Percentiles rank a stretch among this genome's conserved stretches.
phyloP scores from a whole-genome alignment of 495 filamentous ascomycete species.

The Penicillium lividum region DNA sequence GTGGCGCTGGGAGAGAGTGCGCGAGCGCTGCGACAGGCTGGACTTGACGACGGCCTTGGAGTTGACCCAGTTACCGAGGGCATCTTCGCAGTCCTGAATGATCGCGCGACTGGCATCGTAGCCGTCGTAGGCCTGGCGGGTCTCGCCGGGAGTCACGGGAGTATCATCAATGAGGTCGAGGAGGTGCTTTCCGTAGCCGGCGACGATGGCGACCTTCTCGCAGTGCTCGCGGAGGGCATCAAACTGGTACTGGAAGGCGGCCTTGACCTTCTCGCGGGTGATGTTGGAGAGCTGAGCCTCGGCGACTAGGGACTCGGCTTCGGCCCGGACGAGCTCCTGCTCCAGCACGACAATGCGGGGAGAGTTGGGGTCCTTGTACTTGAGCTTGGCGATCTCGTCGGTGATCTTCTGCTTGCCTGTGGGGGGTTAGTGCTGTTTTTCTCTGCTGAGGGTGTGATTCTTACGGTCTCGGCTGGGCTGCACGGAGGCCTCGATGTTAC shows the following conservation, averaged over 20 bases:
- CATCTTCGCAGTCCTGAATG: constrained; percentile 98
- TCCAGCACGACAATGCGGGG: constrained; percentile 97
- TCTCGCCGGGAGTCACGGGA: constrained; percentile 95
- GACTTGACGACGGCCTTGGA: constrained; percentile 85
- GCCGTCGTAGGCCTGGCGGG: constrained; percentile 92
- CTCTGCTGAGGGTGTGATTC: constrained; percentile 22
- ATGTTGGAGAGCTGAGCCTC: constrained; percentile 99
- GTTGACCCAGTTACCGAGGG: constrained; percentile 93
- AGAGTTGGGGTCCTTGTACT: constrained; percentile 99
- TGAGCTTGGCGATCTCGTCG: constrained; percentile 96
- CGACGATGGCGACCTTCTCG: constrained; percentile 97
- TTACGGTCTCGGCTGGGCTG: constrained; percentile 96
- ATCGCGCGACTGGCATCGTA: constrained; percentile 98
- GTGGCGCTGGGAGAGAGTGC: constrained; percentile 82
- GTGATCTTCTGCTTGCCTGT: constrained; percentile 97
- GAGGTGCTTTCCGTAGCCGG: constrained; percentile 95
- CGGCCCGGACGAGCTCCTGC: constrained; percentile 96
- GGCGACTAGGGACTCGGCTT: constrained; percentile 96
- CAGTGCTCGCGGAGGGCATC: constrained; percentile 96
- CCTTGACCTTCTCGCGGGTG: constrained; percentile 98
- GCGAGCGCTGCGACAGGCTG: constrained; percentile 79
- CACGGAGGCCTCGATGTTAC: constrained; percentile 97
- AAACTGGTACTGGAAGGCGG: constrained; percentile 97
- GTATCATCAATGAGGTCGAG: constrained; percentile 94
- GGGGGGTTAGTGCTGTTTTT: constrained; percentile 11